Evolutionary conservation across 1,139 yeast genomes (phyloP), one percentile per base, ranked within the genome.

Genomic region (Kurtzmaniella quercitrusa): DNA sequence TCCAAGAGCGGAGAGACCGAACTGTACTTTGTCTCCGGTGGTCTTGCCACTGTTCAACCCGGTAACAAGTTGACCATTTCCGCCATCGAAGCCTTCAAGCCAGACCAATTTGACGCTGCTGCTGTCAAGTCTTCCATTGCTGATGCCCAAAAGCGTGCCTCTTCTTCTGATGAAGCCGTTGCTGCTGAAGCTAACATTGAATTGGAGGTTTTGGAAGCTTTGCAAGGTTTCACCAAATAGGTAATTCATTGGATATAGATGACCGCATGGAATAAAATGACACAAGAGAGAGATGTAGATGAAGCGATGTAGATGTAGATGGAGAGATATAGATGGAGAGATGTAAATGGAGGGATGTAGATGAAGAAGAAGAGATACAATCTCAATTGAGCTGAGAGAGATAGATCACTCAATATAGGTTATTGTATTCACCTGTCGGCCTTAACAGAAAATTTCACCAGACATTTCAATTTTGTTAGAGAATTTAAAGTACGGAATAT

Each of bases 111-210:
- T 70, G 89, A 93, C 50, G 73, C 82, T 42, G 87, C 84, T 56
- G 81, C 89, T 56, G 84, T 91, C 66, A 86, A 82, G 76, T 63
- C 82, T 51, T 82, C 88, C 66, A 79, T 90, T 63, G 82, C 93
- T 50, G 98, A 93, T 68, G 98, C 98, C 49, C 95, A 89, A 74
- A 90, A 89, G 82, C 87, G 93, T 70, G 82, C 85, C 43, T 64
- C 84, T 48, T 85, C 95, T 47, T 70, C 94, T 45, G 97, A 87
- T 57, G 96, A 87, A 73, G 81, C 75, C 48, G 88, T 82, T 52
- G 94, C 94, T 59, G 95, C 96, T 55, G 95, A 88, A 73, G 98
- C 98, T 58, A 82, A 83, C 67, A 88, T 93, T 63, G 95, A 91
- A 77, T 78, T 93, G 66, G 97, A 93, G 74, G 96, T 93, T 48